Percentiles rank a stretch among this genome's conserved stretches.
phyloP scores from a whole-genome alignment of 768 basidiomycete species.

The Mycena vitilis region DNA sequence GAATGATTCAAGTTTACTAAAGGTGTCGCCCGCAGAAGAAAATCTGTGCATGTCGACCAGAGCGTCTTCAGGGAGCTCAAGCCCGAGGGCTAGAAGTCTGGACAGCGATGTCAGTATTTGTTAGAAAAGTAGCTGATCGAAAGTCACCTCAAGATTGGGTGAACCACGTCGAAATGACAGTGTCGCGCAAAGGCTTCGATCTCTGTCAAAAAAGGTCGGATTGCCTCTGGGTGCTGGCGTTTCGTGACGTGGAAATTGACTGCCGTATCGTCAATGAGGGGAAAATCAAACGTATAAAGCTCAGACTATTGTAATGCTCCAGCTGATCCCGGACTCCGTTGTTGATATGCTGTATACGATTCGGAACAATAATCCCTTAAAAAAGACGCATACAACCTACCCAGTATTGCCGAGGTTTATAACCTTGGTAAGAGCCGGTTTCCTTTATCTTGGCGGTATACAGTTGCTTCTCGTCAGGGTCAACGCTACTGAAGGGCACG shows the following conservation, averaged over 20 bases:
- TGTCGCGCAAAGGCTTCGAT: slow-evolving; percentile 61
- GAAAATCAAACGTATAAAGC: background rate
- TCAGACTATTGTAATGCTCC: slow-evolving; percentile 73
- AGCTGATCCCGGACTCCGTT: slow-evolving; percentile 72
- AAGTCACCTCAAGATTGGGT: slow-evolving; percentile 57
- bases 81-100: slow-evolving; percentile 60
- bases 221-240: slow-evolving; percentile 58
- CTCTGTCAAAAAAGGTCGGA: slow-evolving; percentile 65
- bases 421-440: slow-evolving; percentile 65
- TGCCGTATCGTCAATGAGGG: slow-evolving; percentile 33
- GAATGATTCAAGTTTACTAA: slow-evolving; percentile 43
- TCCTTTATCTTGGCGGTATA: slow-evolving; percentile 53
- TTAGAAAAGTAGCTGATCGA: background rate
- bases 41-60: slow-evolving; percentile 61
- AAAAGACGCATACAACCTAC: slow-evolving; percentile 43
- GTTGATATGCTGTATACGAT: slow-evolving; percentile 61
- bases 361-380: background rate
- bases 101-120: background rate
- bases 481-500: slow-evolving; percentile 55
- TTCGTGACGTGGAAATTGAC: slow-evolving; percentile 63
- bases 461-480: slow-evolving; percentile 55
- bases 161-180: slow-evolving; percentile 64
- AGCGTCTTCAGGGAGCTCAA: slow-evolving; percentile 66
- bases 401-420: slow-evolving; percentile 67
- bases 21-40: slow-evolving; percentile 54